Evolutionary conservation across 495 filamentous ascomycete genomes (phyloP), one percentile per base, ranked within the genome.

Genomic region (Diplogelasinospora grovesii): DNA sequence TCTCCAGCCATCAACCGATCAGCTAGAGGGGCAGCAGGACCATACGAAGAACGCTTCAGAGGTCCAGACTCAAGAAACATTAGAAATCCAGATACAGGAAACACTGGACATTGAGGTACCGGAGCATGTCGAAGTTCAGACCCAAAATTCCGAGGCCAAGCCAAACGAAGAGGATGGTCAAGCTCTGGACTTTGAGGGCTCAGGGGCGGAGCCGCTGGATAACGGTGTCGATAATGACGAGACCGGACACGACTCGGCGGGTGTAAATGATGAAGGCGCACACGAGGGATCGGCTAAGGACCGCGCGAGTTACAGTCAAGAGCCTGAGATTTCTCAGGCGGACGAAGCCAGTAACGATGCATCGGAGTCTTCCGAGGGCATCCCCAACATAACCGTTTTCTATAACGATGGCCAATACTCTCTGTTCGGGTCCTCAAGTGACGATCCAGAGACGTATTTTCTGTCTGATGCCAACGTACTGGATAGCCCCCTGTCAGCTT

Each of bases 371-470:
- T 33, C 26, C 5, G 7, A 31, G 3, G 22, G 22, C 3, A 14
- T 69, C 64, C 40, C 70, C 70, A 26, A 77, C 27, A 47, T 68
- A n/a, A 45, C 76, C 26, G 74, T 92, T 28, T 52, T 72, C 8
- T 92, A 89, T 57, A 73, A 78, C 43, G 73, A 77, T 6, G 74
- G 62, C 34, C 77, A 78, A 49, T 87, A 89, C 36, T 76, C 76
- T 9, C 65, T 94, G 6, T 86, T 92, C 45, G 79, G 82, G 23
- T 61, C 70, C 15, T 69, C 77, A 42, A 70, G 76, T 25, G 78
- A 85, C 45, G 75, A 78, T 38, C 69, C 80, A 0, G 78, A 85
- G 33, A 75, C 75, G 8, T 93, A 78, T 50, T 85, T 94, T 37
- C 71, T 95, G 9, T 68, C 79, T 41, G 81, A 89, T 49, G 71